Base-by-base conservation (phyloP, 1,139 yeast genomes). In the Debaryomycetaceae sp. region DNA sequence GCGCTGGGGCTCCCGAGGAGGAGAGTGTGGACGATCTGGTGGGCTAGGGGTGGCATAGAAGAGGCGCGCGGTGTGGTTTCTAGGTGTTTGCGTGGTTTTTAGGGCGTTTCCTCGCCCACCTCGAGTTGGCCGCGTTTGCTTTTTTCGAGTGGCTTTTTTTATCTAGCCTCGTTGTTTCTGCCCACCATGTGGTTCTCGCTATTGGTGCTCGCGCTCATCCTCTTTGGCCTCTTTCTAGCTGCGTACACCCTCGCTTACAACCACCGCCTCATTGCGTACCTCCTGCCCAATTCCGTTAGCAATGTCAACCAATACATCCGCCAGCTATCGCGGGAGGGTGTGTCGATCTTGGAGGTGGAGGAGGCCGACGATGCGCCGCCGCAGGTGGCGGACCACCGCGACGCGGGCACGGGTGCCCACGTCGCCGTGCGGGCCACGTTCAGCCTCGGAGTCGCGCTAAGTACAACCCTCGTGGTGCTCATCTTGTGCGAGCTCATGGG, bases 401-500 rank as follows among this genome's bases (percentile, higher is more conserved):
- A 25, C 27, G 20, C 10, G 6, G 5, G 27, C 16, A 7, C 5
- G 7, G 5, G 27, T 14, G 10, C 18, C 25, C 8, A 16, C 12
- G 9, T 23, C 14, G 33, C 48, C 4, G 45, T 61, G 4, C 60
- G 63, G 2, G 29, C 36, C 3, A 37, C 60, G 7, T 66, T 65
- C 39, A 49, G 63, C 29, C 26, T 43, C 3, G 51, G 61, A 8
- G 38, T 59, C 3, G 44, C 68, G 11, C 44, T 62, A 10, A 59
- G 68, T 30, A 41, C 58, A 5, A 55, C 55, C 36, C 44, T 66
- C 23, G 56, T 61, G 7, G 39, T 59, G 3, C 44, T 66, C 14
- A 59, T 67, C 48, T 50, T 66, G 55, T 53, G 63, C 37, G 71
- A 66, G 40, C 51, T 67, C 35, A 49, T 57, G 5, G 55, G 51